These are phyloP conservation scores for Volvox reticuliferus DNA, from an alignment of 139 green algal genomes.

Conservation along the genomic window DNA sequence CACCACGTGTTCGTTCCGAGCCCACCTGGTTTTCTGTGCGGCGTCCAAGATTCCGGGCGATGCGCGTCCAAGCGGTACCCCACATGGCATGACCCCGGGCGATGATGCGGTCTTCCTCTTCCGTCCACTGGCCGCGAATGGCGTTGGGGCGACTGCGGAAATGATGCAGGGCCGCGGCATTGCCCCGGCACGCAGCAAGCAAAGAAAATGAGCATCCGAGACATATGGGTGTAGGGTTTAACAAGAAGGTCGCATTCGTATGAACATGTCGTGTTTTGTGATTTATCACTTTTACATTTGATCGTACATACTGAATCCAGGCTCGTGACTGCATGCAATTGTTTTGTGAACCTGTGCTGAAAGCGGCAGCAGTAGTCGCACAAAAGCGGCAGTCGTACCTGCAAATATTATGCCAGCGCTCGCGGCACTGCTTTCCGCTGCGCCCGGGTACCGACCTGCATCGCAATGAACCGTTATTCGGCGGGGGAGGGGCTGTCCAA, in stretches of 20 bases:
- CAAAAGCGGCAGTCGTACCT: not conserved
- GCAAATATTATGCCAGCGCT: slow-evolving; percentile 33
- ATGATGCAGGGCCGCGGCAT: not conserved
- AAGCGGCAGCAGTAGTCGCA: no score
- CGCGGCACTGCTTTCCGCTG: slow-evolving; percentile 31
- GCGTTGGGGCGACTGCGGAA: slow-evolving; percentile 17
- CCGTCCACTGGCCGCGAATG: slow-evolving; percentile 13
- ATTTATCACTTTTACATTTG: no score
- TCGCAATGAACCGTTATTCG: not conserved
- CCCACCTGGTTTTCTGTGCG: slow-evolving; percentile 26
- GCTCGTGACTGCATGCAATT: no score
- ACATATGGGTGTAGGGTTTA: no score
- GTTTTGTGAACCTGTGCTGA: no score
- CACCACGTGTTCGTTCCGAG: not conserved
- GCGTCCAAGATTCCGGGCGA: not conserved
- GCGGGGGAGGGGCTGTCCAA: no score
- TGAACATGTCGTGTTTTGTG: no score
- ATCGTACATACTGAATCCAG: no score
- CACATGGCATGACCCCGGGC: slow-evolving; percentile 10
- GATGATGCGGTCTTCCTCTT: slow-evolving; percentile 31
- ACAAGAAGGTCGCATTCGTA: no score
- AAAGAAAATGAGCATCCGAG: no score
- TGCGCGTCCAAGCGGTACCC: slow-evolving; percentile 22
- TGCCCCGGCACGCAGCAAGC: no score
- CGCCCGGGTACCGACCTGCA: slow-evolving; percentile 17